Base-by-base conservation (phyloP, 148 eudicot species). In the Chenopodium quinoa region DNA sequence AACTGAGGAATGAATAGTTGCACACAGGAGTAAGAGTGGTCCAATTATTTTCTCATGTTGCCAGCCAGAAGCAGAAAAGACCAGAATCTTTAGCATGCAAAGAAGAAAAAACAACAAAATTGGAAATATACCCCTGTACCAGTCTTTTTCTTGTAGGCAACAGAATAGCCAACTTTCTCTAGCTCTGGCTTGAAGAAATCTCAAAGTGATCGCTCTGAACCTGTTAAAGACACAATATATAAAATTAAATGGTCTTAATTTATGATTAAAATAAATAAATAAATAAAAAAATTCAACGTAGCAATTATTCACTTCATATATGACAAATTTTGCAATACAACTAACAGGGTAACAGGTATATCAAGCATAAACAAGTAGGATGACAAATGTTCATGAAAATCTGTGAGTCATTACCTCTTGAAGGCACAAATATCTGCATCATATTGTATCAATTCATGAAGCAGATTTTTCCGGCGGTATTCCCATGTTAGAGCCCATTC, bases 131-230 rank as follows among this genome's bases (percentile, higher is more conserved):
- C 99, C 91, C 91, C 99, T 5, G 88, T 75, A 27, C 27, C 27
- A 64, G 95, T 89, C 83, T 89, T 93, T 76, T 87, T 89, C 89
- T 92, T 93, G 64, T 89, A 96, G 23, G 90, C 82, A 83, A 91
- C 97, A 80, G 88, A 89, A 84, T 93, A 95, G 52, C 97, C 98
- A 86, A 86, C 91, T 66, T 89, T 92, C 79, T 88, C 93, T 81
- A 95, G 89, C 93, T 95, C 92, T 48, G 97, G 99, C 64, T 89
- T 86, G 76, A 96, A 93, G 74, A 92, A 96, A 79, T 89, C 79
- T 92, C 94, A 82, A 92, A 96, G 80, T 93, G 98, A 79, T 96
- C 97, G 85, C 86, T 92, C 87, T 93, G 99, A 82, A 96, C 99
- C 99, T 96, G 86, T 34, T 23, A 63, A 76, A 72, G 76, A 73